Evolutionary conservation across 345 rosid species (phyloP).

Genomic region (Stellera chamaejasme): DNA sequence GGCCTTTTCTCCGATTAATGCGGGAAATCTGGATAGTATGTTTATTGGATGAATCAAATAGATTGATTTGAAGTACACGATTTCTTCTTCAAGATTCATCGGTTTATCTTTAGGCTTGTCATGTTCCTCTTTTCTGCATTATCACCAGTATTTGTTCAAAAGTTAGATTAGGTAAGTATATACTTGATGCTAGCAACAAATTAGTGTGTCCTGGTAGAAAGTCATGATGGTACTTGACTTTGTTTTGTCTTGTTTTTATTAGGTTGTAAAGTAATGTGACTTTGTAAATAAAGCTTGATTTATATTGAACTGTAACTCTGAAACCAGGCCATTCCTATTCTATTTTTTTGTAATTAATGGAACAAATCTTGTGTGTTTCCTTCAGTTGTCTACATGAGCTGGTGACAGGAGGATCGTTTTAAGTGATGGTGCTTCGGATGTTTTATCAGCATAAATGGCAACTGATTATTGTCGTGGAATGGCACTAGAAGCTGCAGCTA

Average conservation of each 20-base stretch:
- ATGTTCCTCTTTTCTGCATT: no score
- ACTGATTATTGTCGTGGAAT: constrained; percentile 89
- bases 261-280: no score
- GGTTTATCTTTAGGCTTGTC: neutral
- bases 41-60: no score
- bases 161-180: no score
- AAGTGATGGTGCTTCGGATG: constrained; percentile 99
- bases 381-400: constrained; percentile 67
- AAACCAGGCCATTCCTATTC: neutral
- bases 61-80: neutral
- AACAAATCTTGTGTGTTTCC: constrained; percentile 11
- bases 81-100: neutral
- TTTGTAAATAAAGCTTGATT: no score
- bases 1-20: no score
- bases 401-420: constrained; percentile 90
- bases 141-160: no score
- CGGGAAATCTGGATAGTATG: no score
- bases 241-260: no score
- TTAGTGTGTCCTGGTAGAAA: no score
- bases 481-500: constrained; percentile 84
- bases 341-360: neutral
- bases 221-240: no score
- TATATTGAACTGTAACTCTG: neutral
- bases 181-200: no score
- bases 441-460: constrained; percentile 65